Base-by-base conservation (phyloP, 2,329 filamentous ascomycete species). In the Nectriaceae sp. region DNA sequence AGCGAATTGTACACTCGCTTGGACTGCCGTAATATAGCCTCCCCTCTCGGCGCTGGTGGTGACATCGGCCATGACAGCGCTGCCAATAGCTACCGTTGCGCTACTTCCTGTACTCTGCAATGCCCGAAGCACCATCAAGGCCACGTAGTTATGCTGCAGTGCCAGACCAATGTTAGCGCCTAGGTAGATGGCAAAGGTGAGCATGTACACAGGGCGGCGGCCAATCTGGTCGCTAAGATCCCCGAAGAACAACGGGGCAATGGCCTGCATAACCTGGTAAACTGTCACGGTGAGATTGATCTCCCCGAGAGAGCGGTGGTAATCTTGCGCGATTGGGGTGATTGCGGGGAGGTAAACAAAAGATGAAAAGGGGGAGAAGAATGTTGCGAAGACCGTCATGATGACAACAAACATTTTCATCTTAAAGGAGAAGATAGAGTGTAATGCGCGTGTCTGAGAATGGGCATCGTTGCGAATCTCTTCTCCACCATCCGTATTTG, bases 11-110 rank as follows among this genome's bases (percentile, higher is more conserved):
- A 69, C 55, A 38, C 69, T 75, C 26, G 67, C 66, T 48, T 70
- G 73, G 42, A 72, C 74, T 52, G 71, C 74, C 19, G 72, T 77
- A 38, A 84, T 74, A 43, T 79, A 79, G 5, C 71, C 67, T 15
- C 80, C 80, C 43, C 84, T 70, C 59, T 87, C 82, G 0, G 75
- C 73, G 2, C 74, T 72, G 0, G 80, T 82, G 1, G 75, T 74
- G 10, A 84, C 67, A 54, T 87, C 83, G 1, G 76, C 78, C 5
- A 86, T 74, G 2, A 85, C 75, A 0, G 75, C 83, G 33, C 54
- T 62, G 5, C 60, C 60, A 19, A 87, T 70, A 0, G 83, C 76
- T 11, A 84, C 71, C 0, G 80, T 83, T 1, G 77, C 76, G 44
- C 74, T 77, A 53, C 73, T 77, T 0, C 82, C 79, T 0, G 72